Base-by-base conservation (phyloP, 306 rosid genomes). In the Bauhinia variegata region DNA sequence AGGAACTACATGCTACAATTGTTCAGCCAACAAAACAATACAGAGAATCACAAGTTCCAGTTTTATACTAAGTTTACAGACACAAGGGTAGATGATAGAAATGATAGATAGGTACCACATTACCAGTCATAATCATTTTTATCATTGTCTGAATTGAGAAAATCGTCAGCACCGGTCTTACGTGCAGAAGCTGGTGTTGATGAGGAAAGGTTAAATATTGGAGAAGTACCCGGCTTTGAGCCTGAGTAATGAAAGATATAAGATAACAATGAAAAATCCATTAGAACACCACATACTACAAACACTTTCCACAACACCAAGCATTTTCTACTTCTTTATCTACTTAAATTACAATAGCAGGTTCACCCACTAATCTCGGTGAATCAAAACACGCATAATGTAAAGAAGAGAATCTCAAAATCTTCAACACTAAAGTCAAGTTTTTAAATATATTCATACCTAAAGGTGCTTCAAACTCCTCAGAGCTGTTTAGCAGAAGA, bases 51-150 rank as follows among this genome's bases (percentile, higher is more conserved):
- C 36, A 54, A 48, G 14, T 41, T 67, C 66, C 62, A n/a, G 17
- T 9, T 42, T 42, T 42, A 17, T 47, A 68, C 64, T 51, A 42
- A 58, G 36, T 42, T 52, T 55, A 43, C 4, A 63, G 50, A 38
- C 73, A 62, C 47, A 47, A 38, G 12, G n/a, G 52, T 28, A 30
- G 7, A 54, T 18, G 51, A 11, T 18, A 47, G 50, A 47, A 17
- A 50, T n/a, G 8, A 38, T 41, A 69, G 52, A 69, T 14, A 69
- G 42, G 33, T 34, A 54, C 33, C 17, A 18, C 77, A 55, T 78
- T 88, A 91, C 97, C 97, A 91, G 55, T 91, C 97, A 78, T 88
- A 91, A 70, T 91, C 95, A 71, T 88, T 88, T 76, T 89, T 86
- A 80, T 89, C 89, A 66, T 72, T 89, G 14, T 86, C 92, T 0